Evolutionary conservation across 306 rosid genomes (phyloP).

Genomic region (Lathyrus aphaca): DNA sequence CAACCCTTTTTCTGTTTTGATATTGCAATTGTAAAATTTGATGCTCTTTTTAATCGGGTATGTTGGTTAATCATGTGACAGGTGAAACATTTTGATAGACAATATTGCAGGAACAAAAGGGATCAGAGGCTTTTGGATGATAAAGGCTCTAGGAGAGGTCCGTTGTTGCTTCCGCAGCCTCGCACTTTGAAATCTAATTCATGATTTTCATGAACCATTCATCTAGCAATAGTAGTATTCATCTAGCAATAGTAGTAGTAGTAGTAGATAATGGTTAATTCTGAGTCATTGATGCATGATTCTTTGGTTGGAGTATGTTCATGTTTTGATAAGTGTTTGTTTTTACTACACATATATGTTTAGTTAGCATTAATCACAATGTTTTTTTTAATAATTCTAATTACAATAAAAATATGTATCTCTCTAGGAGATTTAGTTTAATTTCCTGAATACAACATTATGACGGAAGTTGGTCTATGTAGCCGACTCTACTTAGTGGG

Average conservation of each 20-base stretch:
- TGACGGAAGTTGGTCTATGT: too few relatives aligned
- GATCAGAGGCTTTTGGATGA: constrained; percentile 91
- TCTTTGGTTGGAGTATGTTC: neutral
- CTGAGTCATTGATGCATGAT: neutral
- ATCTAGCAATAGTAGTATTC: neutral
- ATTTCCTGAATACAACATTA: too few relatives aligned
- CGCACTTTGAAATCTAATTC: constrained; percentile 43
- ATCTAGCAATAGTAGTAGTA: neutral
- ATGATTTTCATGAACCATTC: constrained; percentile 29
- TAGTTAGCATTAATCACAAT: neutral
- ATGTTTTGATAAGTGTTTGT: neutral
- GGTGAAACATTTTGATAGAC: constrained; percentile 96
- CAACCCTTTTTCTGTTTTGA: neutral
- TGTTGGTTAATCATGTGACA: constrained; percentile 38
- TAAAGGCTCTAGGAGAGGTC: constrained; percentile 82
- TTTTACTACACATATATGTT: constrained; percentile 1
- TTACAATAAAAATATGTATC: neutral
- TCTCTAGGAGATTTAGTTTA: neutral
- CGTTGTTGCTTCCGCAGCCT: constrained; percentile 63
- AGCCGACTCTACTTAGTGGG: too few relatives aligned
- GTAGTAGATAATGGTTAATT: neutral
- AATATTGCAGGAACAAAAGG: constrained; percentile 72
- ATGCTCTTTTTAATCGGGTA: constrained; percentile 19
- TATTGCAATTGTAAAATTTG: neutral
- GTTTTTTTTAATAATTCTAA: neutral